Conservation (phyloP, 2,329 filamentous ascomycete species). For the Coniochaeta sp. region DNA sequence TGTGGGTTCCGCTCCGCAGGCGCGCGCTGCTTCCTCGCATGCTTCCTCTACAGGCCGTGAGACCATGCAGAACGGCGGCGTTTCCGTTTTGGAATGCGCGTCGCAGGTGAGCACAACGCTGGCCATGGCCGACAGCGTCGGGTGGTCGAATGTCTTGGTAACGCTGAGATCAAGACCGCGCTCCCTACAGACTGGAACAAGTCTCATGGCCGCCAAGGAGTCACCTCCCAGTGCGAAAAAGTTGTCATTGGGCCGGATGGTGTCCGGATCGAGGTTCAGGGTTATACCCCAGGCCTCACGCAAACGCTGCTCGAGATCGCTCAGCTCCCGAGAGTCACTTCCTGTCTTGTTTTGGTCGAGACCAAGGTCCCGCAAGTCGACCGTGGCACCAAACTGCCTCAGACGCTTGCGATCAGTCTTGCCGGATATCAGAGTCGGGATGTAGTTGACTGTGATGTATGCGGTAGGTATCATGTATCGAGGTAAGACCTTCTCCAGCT, state of each 20-base stretch:
- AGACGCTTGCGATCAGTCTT: slow-evolving; percentile 36
- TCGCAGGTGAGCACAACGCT: slow-evolving; percentile 20
- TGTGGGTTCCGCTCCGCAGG: slow-evolving; percentile 17
- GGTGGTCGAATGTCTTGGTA: slow-evolving; percentile 35
- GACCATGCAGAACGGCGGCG: not conserved
- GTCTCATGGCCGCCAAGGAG: slow-evolving; percentile 43
- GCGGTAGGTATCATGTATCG: slow-evolving; percentile 31
- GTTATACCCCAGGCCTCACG: slow-evolving; percentile 22
- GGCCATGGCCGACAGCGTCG: slow-evolving; percentile 34
- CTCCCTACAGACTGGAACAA: slow-evolving; percentile 32
- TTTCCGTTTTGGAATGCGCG: slow-evolving; percentile 19
- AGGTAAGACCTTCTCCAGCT: slow-evolving; percentile 13
- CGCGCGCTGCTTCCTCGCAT: slow-evolving; percentile 1
- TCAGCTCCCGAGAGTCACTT: slow-evolving; percentile 15
- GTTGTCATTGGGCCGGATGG: slow-evolving; percentile 28
- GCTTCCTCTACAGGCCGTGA: not conserved
- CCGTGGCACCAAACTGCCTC: slow-evolving; percentile 21
- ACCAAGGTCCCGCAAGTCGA: not conserved
- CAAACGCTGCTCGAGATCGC: slow-evolving; percentile 21
- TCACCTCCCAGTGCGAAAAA: slow-evolving; percentile 43
- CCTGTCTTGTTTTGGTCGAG: not conserved
- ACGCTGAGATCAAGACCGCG: slow-evolving; percentile 33
- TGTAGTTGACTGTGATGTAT: slow-evolving; percentile 30
- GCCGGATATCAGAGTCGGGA: slow-evolving; percentile 34
- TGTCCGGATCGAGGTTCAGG: slow-evolving; percentile 7